Evolutionary conservation across 2,329 filamentous ascomycete genomes (phyloP), one percentile per base, ranked within the genome.

Genomic region (Fusarium vanettenii): DNA sequence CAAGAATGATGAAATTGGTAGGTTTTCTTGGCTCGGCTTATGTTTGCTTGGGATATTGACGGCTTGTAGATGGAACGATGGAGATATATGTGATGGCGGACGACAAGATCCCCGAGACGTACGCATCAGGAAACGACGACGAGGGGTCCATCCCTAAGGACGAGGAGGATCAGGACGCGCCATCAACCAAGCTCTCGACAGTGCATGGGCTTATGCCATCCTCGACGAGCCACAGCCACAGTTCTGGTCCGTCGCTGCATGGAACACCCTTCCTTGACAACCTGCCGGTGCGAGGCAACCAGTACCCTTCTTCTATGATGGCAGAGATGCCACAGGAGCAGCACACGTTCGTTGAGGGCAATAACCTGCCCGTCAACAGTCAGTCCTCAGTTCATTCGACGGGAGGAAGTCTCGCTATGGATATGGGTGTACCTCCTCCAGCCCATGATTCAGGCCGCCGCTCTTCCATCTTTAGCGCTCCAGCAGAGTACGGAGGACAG

Each of bases 1-100:
- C 76, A 87, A 84, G 72, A 86, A 87, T 50, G 87, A 86, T 29
- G 89, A 91, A 75, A 88, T 92, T 60, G 90, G 90, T 92, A 80
- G 73, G 86, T 31, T 14, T 18, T 22, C 4, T 8, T 25, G 50
- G 18, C 25, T 9, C n/a, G 11, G 37, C 29, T 43, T 7, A 20
- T 5, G 8, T 37, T 20, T 13, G 48, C 13, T 18, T 37, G 20
- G 31, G 31, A 55, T 31, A 33, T 71, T 72, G 45, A 78, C 37
- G 13, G 14, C 43, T 43, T 6, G 5, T 60, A 90, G 89, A 90
- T 77, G 86, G 79, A 55, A 82, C 82, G 5, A 86, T 85, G 10
- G 82, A 85, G 45, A 82, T 89, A 20, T 86, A 84, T 60, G 86
- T 90, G 52, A 87, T 87, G 82, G 84, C 86, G 3, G 87, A 89